Evolutionary conservation across 2,329 filamentous ascomycete species (phyloP).

Genomic region (Annulohypoxylon truncatum): DNA sequence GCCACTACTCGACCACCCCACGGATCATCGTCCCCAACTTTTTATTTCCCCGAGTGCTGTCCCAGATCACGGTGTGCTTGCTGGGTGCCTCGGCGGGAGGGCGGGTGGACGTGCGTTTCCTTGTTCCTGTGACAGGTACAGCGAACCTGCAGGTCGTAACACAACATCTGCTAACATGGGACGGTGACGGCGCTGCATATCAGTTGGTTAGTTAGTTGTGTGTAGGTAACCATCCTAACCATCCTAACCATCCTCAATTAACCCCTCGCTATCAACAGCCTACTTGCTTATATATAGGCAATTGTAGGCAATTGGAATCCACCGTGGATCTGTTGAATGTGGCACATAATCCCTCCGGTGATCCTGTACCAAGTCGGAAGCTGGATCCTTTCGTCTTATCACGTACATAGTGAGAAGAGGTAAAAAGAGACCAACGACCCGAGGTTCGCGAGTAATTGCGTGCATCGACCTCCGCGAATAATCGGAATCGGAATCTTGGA

Average conservation of each 20-base stretch:
- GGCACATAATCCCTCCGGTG: slow-evolving; percentile 27
- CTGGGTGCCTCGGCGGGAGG: slow-evolving; percentile 21
- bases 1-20: slow-evolving; percentile 18
- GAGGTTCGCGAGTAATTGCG: not conserved
- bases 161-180: slow-evolving; percentile 30
- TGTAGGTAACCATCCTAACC: not conserved
- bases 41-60: slow-evolving; percentile 28
- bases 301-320: not conserved
- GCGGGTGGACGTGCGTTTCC: slow-evolving; percentile 28
- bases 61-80: slow-evolving; percentile 28
- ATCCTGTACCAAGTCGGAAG: slow-evolving; percentile 35
- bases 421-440: not conserved
- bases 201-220: slow-evolving; percentile 9
- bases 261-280: not conserved
- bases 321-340: slow-evolving; percentile 10
- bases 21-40: slow-evolving; percentile 37
- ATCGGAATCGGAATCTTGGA: too few species aligned
- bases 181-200: slow-evolving; percentile 20
- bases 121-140: slow-evolving; percentile 35
- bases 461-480: slow-evolving; percentile 2
- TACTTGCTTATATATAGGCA: not conserved
- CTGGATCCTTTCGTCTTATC: slow-evolving; percentile 19
- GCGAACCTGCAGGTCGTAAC: slow-evolving; percentile 36
- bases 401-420: slow-evolving; percentile 2
- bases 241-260: not conserved